Conservation (phyloP, 2,329 filamentous ascomycete species). For the Aspergillus puulaauensis region DNA sequence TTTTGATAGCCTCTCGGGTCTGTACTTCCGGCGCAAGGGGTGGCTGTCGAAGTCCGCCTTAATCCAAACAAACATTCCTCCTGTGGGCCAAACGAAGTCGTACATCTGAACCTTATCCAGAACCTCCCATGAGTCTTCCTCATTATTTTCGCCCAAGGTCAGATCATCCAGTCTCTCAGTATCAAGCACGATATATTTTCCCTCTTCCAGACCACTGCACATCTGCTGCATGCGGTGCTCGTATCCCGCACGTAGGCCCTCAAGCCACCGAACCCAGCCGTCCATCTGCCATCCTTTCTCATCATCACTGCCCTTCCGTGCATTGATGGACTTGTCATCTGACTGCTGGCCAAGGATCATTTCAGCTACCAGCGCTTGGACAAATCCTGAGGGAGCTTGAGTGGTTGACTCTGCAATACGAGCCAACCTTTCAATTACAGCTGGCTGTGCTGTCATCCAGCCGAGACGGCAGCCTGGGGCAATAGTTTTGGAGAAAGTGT, state of each 20-base stretch:
- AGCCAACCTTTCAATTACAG: slow-evolving; percentile 69
- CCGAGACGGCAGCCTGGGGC: slow-evolving; percentile 87
- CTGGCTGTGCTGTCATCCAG: slow-evolving; percentile 85
- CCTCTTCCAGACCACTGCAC: slow-evolving; percentile 70
- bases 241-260: slow-evolving; percentile 78
- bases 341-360: slow-evolving; percentile 67
- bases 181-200: slow-evolving; percentile 66
- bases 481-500: slow-evolving; percentile 92
- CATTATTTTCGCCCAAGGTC: slow-evolving; percentile 25
- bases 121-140: slow-evolving; percentile 67
- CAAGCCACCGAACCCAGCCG: slow-evolving; percentile 90
- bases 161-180: slow-evolving; percentile 42
- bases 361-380: slow-evolving; percentile 70
- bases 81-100: slow-evolving; percentile 76
- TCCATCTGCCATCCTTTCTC: slow-evolving; percentile 72
- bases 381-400: slow-evolving; percentile 84
- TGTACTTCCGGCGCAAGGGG: slow-evolving; percentile 61
- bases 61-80: slow-evolving; percentile 92
- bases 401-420: slow-evolving; percentile 77
- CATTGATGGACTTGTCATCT: slow-evolving; percentile 44
- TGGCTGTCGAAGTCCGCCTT: slow-evolving; percentile 70
- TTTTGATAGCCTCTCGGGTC: slow-evolving; percentile 56
- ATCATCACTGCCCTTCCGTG: slow-evolving; percentile 38
- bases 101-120: slow-evolving; percentile 73
- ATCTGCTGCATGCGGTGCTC: slow-evolving; percentile 81